Base-by-base conservation (phyloP, 2,329 filamentous ascomycete genomes). In the Clonostachys sp. region DNA sequence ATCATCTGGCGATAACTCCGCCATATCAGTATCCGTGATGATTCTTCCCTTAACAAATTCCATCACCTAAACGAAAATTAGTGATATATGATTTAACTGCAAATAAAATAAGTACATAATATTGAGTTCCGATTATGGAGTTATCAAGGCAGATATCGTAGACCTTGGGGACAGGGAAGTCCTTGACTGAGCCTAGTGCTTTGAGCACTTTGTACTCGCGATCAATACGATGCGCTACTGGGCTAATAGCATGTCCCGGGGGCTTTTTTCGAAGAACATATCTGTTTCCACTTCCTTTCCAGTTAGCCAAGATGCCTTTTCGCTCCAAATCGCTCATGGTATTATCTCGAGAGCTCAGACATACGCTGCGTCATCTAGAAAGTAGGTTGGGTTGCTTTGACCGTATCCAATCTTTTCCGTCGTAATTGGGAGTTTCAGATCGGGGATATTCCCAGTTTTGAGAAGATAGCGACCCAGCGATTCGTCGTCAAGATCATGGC, bases 101-200 rank as follows among this genome's bases (percentile, higher is more conserved):
- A 39, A 39, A 7, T 5, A 14, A 12, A 17, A 17, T 14, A 17
- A 1, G 6, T 17, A 39, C 36, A 39, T 39, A 17, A 17, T 14
- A 39, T 6, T 12, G 36, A 14, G 47, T 53, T 42, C 49, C 51
- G 41, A 53, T 49, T 5, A 53, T 40, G 0, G 51, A 44, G 6
- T 30, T 2, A 17, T 51, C 49, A 20, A 41, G 39, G 41, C 51
- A 51, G 2, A 53, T 20, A 17, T 35, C 8, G 33, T 42, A 49
- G 5, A 53, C 51, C 20, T 48, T 51, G 13, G 51, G 51, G 3
- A 53, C 51, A 12, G 51, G 51, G 38, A 53, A 47, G 36, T 12
- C 36, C 5, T 49, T 36, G 7, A 46, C 33, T 2, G 42, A 47
- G 4, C 49, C 45, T 8, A 53, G 47, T 10, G 51, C 51, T n/a